Evolutionary conservation across 352 stramenopile species (phyloP), one percentile per base, ranked within the genome.

Genomic region (Aphanomyces invadans): DNA sequence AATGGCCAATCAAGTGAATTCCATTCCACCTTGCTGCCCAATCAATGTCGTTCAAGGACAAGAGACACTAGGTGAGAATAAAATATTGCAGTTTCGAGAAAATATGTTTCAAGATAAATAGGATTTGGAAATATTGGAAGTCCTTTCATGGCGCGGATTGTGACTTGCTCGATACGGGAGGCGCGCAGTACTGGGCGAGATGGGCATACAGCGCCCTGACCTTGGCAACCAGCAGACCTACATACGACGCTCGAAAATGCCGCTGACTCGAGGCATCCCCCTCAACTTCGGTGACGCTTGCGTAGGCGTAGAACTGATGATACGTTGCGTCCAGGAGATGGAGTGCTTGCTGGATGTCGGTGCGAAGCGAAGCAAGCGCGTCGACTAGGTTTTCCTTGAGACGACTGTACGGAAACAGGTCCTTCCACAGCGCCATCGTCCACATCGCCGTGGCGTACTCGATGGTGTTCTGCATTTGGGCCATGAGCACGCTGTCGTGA

Each of bases 191-290:
- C 4, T 57, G 25, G 31, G 42, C 39, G 5, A 57, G 4, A 33
- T 67, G 60, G 4, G 46, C 33, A 28, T 67, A 2, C 19, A 67
- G 60, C 7, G 60, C 60, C 38, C 57, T 67, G 45, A 67, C 12
- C 49, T 67, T 67, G 11, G 60, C 60, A n/a, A 67, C 42, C 21
- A 67, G 42, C 4, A 67, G 45, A 9, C 42, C 46, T 3, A 67
- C 42, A 23, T 67, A 57, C 19, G 60, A 67, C 3, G 60, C 60
- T 21, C 46, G 60, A 28, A 42, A 57, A 32, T 67, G 48, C 15
- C 60, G 60, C 19, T 15, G 28, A 42, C 36, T 15, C 17, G 38
- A 33, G 32, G 31, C 60, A 10, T 52, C 11, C 17, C 57, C 39
- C 9, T 29, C 33, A 32, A 65, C 26, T 2, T 51, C 48, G 26